Evolutionary conservation across 108 stramenopile genomes (phyloP).

Genomic region (Aurantiochytrium sp.): DNA sequence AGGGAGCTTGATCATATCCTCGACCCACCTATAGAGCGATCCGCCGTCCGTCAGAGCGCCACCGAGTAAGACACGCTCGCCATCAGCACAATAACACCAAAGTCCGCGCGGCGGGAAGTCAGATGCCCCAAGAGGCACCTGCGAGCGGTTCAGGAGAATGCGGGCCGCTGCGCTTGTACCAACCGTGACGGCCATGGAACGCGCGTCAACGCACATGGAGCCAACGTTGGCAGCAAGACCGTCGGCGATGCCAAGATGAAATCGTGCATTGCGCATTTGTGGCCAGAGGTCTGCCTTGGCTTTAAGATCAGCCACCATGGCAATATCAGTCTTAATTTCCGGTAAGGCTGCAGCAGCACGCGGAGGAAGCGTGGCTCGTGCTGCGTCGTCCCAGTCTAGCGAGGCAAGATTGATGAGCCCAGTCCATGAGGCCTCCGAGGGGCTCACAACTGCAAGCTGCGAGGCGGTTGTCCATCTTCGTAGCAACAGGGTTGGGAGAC

Average conservation of each 20-base stretch:
- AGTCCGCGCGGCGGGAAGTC: conserved; percentile 1
- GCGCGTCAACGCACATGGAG: background rate
- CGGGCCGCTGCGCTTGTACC: conserved; percentile 1
- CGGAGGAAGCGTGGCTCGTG: background rate
- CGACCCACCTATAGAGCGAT: background rate
- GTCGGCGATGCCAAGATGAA: background rate
- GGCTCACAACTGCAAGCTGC: background rate
- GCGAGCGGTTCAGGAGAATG: background rate
- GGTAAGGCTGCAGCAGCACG: background rate
- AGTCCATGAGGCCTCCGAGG: background rate
- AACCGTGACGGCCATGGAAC: background rate
- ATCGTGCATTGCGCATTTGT: background rate
- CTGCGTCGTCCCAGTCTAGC: background rate
- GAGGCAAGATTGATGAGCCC: background rate
- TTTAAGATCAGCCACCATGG: background rate
- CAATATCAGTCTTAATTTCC: background rate
- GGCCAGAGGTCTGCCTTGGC: background rate
- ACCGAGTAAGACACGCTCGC: background rate
- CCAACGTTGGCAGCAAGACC: conserved; percentile 1
- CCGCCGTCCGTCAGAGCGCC: background rate
- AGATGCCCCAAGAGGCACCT: background rate
- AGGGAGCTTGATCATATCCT: background rate
- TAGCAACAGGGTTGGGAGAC: background rate
- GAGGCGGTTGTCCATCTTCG: background rate
- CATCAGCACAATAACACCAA: background rate